Base-by-base conservation (phyloP, 495 filamentous ascomycete species). In the Tetracladium marchalianum region DNA sequence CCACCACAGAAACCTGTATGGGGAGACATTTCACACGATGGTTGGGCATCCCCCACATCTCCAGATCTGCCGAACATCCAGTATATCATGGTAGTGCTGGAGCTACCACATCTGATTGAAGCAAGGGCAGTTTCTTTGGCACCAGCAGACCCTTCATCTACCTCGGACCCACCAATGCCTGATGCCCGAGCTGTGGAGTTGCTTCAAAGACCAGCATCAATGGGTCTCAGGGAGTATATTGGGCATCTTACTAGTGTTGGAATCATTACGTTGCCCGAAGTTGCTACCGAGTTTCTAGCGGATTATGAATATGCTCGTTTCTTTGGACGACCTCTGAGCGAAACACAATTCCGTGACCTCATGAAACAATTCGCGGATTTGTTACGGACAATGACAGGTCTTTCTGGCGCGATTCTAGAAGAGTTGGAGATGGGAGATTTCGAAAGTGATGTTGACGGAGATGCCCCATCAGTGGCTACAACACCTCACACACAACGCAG, bases 101-200 rank as follows among this genome's bases (percentile, higher is more conserved):
- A 97, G 66, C 70, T 98, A 11, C 85, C 90, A 1, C 84, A 95
- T 56, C 70, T 98, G 17, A 88, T 98, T 47, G 92, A 98, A 63
- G 90, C 88, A 0, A 89, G 89, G 64, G 92, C 89, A 6, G 80
- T 92, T 11, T 84, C 87, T 0, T 71, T 92, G 34, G 87, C 87
- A 1, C 85, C 85, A 0, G 63, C 72, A 0, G 82, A 89, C 46
- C 64, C 66, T 5, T 49, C 57, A 12, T 74, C 69, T 43, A 52
- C 50, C 11, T 44, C 64, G 9, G 53, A 68, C 2, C 65, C 64
- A 19, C 65, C 69, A 6, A 31, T 61, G 34, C 60, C 73, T 8
- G 71, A 76, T 43, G 72, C 80, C 1, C 71, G 76, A 11, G 77
- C 82, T 11, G 79, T 89, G 11, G 79, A 76, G 9, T 58, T 85